Evolutionary conservation across 495 filamentous ascomycete species (phyloP), one percentile per base, ranked within the genome.

Genomic region (Trichoderma reesei): DNA sequence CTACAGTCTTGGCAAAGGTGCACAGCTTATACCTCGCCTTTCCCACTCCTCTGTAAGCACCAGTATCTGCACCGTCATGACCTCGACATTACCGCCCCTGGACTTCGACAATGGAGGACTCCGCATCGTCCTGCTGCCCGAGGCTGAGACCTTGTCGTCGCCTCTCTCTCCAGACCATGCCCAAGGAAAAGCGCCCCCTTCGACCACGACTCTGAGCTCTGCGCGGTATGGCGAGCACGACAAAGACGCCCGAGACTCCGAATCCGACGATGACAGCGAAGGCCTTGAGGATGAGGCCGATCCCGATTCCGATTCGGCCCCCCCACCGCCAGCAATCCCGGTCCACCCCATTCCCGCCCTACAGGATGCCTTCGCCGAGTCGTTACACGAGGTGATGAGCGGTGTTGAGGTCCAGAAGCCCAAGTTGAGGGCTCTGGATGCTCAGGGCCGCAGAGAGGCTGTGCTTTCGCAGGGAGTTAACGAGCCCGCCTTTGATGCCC

Each of bases 301-400:
- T 5, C 59, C 39, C 9, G 33, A 39, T 31, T 44, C 60, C 34
- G 65, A 71, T 36, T 60, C 68, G 10, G 64, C 41, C 41, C 59
- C 63, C 62, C 60, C 31, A 34, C 48, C 72, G 69, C 37, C 70
- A 67, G 14, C 10, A 70, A 78, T 72, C 33, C 88, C 89, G 9
- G 72, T 78, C 18, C 91, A 96, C 74, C 94, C 94, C 2, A 88
- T 98, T 63, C 74, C 86, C 16, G 84, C 85, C 61, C 89, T 98
- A 81, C 94, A 97, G 70, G 89, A 85, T 60, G 90, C 94, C 59
- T 97, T 98, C 70, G 89, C 93, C 70, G 94, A 98, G 74, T 96
- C 92, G 3, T 88, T 98, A 62, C 67, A 83, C 34, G 92, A 96
- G 69, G 85, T 88, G 20, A 82, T 84, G 10, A 73, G 76, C 11